Evolutionary conservation across 2,329 filamentous ascomycete species (phyloP).

Genomic region (Capronia coronata): DNA sequence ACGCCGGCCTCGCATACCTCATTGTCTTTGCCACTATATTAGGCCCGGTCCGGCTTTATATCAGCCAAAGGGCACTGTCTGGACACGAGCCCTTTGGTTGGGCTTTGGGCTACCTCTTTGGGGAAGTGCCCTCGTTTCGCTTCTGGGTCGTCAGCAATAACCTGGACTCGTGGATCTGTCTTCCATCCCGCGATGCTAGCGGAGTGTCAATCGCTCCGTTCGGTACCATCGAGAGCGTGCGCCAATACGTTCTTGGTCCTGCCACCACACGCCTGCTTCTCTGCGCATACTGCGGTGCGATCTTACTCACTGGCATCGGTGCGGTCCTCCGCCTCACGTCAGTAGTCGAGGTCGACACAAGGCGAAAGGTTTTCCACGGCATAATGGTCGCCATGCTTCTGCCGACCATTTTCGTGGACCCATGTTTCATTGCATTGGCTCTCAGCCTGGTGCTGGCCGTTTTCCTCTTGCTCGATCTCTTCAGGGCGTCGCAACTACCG

Average conservation of each 20-base stretch:
- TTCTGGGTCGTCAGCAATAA: slow-evolving; percentile 63
- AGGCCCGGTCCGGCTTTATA: slow-evolving; percentile 62
- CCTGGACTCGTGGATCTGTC: slow-evolving; percentile 55
- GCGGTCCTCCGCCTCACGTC: slow-evolving; percentile 68
- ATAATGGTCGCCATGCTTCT: slow-evolving; percentile 97
- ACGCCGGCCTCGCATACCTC: slow-evolving; percentile 70
- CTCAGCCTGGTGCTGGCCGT: slow-evolving; percentile 72
- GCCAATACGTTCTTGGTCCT: slow-evolving; percentile 59
- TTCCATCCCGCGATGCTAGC: slow-evolving; percentile 7
- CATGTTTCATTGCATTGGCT: slow-evolving; percentile 71
- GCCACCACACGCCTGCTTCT: slow-evolving; percentile 77
- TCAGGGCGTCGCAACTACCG: slow-evolving; percentile 84
- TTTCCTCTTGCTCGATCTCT: slow-evolving; percentile 81
- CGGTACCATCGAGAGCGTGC: slow-evolving; percentile 51
- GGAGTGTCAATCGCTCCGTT: background rate
- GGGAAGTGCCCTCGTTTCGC: slow-evolving; percentile 66
- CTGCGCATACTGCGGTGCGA: slow-evolving; percentile 62
- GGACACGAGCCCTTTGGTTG: slow-evolving; percentile 81
- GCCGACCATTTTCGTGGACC: slow-evolving; percentile 79
- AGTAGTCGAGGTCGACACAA: slow-evolving; percentile 85
- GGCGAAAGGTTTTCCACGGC: slow-evolving; percentile 94
- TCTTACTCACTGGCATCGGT: slow-evolving; percentile 65
- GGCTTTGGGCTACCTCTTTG: slow-evolving; percentile 84
- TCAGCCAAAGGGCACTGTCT: slow-evolving; percentile 60
- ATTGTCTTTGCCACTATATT: slow-evolving; percentile 62